These are phyloP conservation scores for Malassezia sympodialis DNA, from an alignment of 1,284 basidiomycete genomes.

Conservation along the genomic window DNA sequence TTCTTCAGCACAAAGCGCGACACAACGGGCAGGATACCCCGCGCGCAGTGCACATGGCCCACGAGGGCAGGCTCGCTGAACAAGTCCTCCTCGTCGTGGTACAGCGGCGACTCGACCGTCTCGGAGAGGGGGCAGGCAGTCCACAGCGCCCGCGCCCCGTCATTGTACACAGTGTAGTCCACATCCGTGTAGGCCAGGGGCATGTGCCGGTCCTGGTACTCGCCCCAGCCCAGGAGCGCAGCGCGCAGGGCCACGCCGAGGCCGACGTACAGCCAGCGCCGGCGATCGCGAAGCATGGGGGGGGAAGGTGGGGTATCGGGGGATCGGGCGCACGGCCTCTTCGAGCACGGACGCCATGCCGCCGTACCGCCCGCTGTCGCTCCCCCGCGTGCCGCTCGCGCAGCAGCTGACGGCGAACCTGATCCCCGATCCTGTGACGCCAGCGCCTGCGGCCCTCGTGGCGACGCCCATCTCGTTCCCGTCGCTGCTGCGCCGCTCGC, in stretches of 20 bases:
- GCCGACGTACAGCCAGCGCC: constrained; percentile 22
- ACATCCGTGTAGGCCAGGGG: constrained; percentile 92
- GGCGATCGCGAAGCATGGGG: constrained; percentile 1
- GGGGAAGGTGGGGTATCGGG: not conserved
- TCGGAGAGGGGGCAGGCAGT: constrained; percentile 28
- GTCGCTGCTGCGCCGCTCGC: constrained; percentile 58
- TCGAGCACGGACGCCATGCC: not conserved
- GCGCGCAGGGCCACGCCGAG: constrained; percentile 59
- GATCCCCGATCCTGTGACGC: constrained; percentile 58
- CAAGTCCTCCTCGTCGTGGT: constrained; percentile 27
- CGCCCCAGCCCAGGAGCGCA: constrained; percentile 67
- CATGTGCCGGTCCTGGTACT: constrained; percentile 72
- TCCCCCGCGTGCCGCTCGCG: constrained; percentile 59
- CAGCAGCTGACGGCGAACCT: constrained; percentile 61
- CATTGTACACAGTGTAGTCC: constrained; percentile 89
- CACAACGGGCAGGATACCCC: constrained; percentile 27
- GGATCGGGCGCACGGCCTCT: not conserved
- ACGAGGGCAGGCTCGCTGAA: constrained; percentile 16
- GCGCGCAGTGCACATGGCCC: constrained; percentile 28
- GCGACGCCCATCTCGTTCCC: constrained; percentile 45
- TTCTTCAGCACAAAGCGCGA: constrained; percentile 54
- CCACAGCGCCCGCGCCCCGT: constrained; percentile 57
- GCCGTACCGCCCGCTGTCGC: constrained; percentile 32
- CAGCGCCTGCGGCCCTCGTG: constrained; percentile 54
- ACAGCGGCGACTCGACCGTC: constrained; percentile 22